phyloP scores from a whole-genome alignment of 352 stramenopile genomes.

The Aphanomyces stellatus region DNA sequence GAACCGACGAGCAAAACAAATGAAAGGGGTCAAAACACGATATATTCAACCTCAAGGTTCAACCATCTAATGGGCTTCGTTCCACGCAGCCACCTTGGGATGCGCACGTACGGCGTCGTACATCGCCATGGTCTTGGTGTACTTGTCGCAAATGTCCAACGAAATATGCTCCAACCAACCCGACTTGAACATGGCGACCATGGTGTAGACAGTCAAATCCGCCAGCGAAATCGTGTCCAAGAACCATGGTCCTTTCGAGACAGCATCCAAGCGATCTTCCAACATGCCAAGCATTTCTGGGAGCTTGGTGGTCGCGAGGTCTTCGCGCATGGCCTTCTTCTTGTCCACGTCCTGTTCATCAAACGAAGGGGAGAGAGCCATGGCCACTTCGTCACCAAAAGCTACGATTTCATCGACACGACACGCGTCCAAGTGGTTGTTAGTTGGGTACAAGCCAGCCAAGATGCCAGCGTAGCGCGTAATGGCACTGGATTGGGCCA shows the following conservation, averaged over 20 bases:
- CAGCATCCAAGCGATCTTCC: conserved; percentile 27
- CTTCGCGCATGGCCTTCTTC: conserved; percentile 24
- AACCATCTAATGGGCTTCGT: background rate
- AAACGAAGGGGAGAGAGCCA: background rate
- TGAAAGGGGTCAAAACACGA: background rate
- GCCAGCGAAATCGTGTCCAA: conserved; percentile 33
- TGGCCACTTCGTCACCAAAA: conserved; percentile 14
- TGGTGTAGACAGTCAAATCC: conserved; percentile 38
- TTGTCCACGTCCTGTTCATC: conserved; percentile 27
- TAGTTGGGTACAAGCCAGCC: conserved; percentile 27
- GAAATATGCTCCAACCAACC: background rate
- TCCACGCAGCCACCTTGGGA: background rate
- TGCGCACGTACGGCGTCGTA: background rate
- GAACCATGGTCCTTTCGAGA: conserved; percentile 19
- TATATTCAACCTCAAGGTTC: background rate
- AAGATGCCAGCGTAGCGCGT: conserved; percentile 29
- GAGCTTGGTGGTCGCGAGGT: conserved; percentile 28
- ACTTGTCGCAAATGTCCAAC: background rate
- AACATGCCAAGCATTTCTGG: conserved; percentile 33
- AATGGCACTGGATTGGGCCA: conserved; percentile 42
- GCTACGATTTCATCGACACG: conserved; percentile 27
- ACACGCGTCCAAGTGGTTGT: conserved; percentile 22
- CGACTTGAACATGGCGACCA: background rate
- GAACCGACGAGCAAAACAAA: no score
- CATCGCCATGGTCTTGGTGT: background rate